These are phyloP conservation scores for Lophiotrema nucula DNA, from an alignment of 495 filamentous ascomycete species.

Conservation along the genomic window DNA sequence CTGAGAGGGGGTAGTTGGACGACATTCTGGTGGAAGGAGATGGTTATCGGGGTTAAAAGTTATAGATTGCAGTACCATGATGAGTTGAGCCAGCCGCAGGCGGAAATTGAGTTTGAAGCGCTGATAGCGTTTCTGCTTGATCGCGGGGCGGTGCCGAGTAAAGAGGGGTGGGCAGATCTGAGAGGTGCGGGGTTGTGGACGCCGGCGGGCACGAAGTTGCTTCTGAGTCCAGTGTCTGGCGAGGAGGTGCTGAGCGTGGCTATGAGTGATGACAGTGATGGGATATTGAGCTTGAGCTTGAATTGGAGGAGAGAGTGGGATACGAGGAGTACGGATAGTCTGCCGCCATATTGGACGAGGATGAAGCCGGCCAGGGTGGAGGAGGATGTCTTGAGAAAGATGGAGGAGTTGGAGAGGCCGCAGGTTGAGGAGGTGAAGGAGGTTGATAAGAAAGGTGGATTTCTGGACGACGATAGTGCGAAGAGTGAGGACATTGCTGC, in stretches of 20 bases:
- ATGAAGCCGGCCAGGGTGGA: slow-evolving; percentile 31
- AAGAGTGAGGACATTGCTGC: not conserved
- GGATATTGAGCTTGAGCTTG: slow-evolving; percentile 57
- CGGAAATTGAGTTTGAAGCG: slow-evolving; percentile 62
- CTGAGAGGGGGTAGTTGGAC: slow-evolving; percentile 64
- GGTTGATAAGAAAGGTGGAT: slow-evolving; percentile 15
- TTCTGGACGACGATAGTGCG: slow-evolving; percentile 23
- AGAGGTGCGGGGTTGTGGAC: slow-evolving; percentile 62
- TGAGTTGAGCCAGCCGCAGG: slow-evolving; percentile 63
- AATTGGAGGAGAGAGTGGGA: slow-evolving; percentile 59
- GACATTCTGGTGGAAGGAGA: slow-evolving; percentile 61
- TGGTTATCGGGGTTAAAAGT: slow-evolving; percentile 57
- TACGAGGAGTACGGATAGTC: slow-evolving; percentile 49
- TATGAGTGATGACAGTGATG: slow-evolving; percentile 60
- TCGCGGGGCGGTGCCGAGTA: slow-evolving; percentile 59
- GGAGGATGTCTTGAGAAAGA: slow-evolving; percentile 8
- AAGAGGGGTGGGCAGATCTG: slow-evolving; percentile 58
- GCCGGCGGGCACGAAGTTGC: slow-evolving; percentile 57
- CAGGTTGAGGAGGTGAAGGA: slow-evolving; percentile 15
- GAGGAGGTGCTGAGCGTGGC: slow-evolving; percentile 56
- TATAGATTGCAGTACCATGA: slow-evolving; percentile 65
- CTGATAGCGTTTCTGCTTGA: slow-evolving; percentile 62
- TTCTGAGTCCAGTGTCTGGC: slow-evolving; percentile 54
- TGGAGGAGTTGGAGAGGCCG: slow-evolving; percentile 6
- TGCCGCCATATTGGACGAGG: slow-evolving; percentile 64